Evolutionary conservation across 1,139 yeast genomes (phyloP).

Genomic region (Yamadazyma diospyri): DNA sequence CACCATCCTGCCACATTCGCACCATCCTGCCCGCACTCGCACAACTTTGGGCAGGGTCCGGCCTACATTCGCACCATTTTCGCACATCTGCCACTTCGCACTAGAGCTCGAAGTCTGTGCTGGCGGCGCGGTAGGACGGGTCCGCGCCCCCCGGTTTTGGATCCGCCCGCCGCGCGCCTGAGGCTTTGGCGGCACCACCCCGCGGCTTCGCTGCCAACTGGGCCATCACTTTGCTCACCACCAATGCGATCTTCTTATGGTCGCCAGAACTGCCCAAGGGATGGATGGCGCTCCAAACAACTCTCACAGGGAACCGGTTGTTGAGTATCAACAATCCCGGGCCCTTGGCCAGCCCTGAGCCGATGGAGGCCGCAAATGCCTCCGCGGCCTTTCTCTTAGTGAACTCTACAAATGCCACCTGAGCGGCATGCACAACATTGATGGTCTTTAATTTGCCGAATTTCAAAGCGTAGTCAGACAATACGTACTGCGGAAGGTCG

Average conservation of each 20-base stretch:
- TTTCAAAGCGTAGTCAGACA: slow-evolving; percentile 46
- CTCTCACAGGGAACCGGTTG: slow-evolving; percentile 46
- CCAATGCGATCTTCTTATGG: slow-evolving; percentile 47
- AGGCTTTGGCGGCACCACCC: too few species aligned
- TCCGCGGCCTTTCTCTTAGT: slow-evolving; percentile 51
- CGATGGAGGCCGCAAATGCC: slow-evolving; percentile 41
- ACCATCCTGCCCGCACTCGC: too few species aligned
- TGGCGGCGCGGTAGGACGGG: too few species aligned
- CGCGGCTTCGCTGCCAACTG: slow-evolving; percentile 51
- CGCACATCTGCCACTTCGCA: too few species aligned
- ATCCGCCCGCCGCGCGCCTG: too few species aligned
- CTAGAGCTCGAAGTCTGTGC: too few species aligned
- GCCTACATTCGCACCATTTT: too few species aligned
- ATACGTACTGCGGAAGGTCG: slow-evolving; percentile 60
- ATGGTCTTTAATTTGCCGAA: slow-evolving; percentile 48
- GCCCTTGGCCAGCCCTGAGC: slow-evolving; percentile 20
- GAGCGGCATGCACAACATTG: slow-evolving; percentile 56
- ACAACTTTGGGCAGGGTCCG: too few species aligned
- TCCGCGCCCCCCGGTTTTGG: too few species aligned
- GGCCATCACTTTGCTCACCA: slow-evolving; percentile 57
- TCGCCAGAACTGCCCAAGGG: slow-evolving; percentile 49
- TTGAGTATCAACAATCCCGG: slow-evolving; percentile 37
- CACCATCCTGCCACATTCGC: too few species aligned
- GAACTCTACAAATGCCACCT: slow-evolving; percentile 64
- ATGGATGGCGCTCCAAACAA: slow-evolving; percentile 64